Conservation (phyloP, 2,329 filamentous ascomycete species). For the Calonectria montana region DNA sequence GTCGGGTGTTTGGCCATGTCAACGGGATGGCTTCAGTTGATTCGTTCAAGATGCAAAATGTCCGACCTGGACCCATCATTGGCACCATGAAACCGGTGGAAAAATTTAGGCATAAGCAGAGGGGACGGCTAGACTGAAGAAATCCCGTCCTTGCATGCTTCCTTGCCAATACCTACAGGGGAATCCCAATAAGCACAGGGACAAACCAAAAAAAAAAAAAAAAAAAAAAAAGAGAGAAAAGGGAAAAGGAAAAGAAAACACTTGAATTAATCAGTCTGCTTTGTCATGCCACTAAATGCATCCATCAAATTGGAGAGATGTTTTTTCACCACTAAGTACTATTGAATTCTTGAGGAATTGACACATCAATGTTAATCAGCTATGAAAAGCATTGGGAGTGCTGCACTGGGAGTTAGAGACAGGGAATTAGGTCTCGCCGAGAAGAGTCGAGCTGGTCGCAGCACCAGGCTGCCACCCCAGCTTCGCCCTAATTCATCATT, state of each 20-base stretch:
- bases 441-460: too few relatives aligned
- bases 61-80: neutral
- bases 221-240: neutral
- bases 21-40: neutral
- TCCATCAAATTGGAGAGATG: too few relatives aligned
- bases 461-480: too few relatives aligned
- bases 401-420: too few relatives aligned
- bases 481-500: too few relatives aligned
- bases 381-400: too few relatives aligned
- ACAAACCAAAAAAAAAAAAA: neutral
- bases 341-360: too few relatives aligned
- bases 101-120: neutral
- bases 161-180: neutral
- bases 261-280: neutral
- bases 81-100: neutral
- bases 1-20: neutral
- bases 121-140: neutral
- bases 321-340: too few relatives aligned
- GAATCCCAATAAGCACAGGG: neutral
- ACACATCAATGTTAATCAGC: too few relatives aligned
- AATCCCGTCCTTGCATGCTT: neutral
- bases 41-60: neutral
- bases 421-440: too few relatives aligned
- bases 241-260: neutral
- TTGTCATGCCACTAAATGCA: neutral